Conservation (phyloP, 768 basidiomycete genomes). For the Mrakia frigida region DNA sequence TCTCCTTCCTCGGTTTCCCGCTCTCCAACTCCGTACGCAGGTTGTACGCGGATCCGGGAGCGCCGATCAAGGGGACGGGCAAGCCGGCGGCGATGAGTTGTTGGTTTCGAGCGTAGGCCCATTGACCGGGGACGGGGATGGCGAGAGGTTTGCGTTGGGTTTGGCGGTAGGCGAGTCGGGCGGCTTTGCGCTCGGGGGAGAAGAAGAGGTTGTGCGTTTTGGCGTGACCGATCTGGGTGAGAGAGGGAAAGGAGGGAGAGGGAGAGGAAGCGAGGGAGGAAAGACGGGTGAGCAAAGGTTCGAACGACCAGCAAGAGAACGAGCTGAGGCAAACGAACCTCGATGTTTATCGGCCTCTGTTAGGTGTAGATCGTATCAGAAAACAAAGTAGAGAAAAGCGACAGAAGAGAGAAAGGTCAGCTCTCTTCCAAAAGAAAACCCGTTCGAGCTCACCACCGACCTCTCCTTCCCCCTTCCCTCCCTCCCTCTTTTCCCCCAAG, state of each 20-base stretch:
- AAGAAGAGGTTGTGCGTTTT: not conserved
- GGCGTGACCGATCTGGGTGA: not conserved
- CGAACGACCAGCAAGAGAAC: not conserved
- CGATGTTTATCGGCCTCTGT: too few species aligned
- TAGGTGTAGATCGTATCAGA: too few species aligned
- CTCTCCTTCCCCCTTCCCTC: too few species aligned
- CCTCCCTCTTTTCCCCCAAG: too few species aligned
- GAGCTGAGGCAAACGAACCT: too few species aligned
- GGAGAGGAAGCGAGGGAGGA: not conserved
- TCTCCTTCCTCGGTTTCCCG: not conserved
- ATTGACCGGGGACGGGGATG: constrained; percentile 13
- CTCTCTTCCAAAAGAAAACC: too few species aligned
- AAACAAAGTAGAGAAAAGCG: not conserved
- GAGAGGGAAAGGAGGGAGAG: not conserved
- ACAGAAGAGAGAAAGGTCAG: not conserved
- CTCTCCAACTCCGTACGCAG: not conserved
- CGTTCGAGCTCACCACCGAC: not conserved
- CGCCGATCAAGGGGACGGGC: not conserved
- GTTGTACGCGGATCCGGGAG: not conserved
- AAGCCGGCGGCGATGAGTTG: not conserved
- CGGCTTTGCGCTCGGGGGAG: not conserved
- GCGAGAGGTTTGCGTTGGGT: not conserved
- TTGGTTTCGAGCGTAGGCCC: not conserved
- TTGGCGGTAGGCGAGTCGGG: not conserved
- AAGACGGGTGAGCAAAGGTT: too few species aligned